A percentile compares a stretch with the other conserved stretches of the same genome.
phyloP scores from a whole-genome alignment of 345 rosid genomes.

The Murraya paniculata region DNA sequence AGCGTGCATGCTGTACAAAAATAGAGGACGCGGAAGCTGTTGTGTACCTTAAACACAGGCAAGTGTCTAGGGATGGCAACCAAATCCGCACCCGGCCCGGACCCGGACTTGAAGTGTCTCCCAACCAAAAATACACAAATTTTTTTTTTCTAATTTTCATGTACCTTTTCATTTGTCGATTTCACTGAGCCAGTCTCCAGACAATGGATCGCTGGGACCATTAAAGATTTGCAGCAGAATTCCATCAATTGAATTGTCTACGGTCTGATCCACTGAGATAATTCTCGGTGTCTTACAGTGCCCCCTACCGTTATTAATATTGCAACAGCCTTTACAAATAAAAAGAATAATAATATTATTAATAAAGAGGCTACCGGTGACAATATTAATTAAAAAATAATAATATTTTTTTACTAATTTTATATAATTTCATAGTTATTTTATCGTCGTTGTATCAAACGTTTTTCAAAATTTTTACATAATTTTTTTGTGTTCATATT shows the following conservation, averaged over 20 bases:
- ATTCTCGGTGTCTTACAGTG: background rate
- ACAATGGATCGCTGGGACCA: conserved; percentile 24
- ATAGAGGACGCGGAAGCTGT: conserved; percentile 11
- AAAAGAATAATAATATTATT: too few relatives aligned
- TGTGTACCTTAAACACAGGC: conserved; percentile 21
- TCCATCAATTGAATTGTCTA: conserved; percentile 6
- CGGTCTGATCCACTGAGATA: background rate
- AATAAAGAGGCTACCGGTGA: too few relatives aligned
- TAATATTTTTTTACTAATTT: too few relatives aligned
- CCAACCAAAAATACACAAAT: conserved; percentile 11
- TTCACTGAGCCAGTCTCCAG: background rate
- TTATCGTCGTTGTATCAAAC: too few relatives aligned
- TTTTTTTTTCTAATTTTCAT: background rate
- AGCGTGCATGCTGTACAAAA: background rate
- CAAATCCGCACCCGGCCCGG: too few relatives aligned
- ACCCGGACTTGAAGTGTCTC: too few relatives aligned
- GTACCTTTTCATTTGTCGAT: background rate
- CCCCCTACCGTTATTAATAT: background rate
- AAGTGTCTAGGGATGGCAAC: too few relatives aligned
- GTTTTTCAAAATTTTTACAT: too few relatives aligned
- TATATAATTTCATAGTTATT: too few relatives aligned
- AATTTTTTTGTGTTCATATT: too few relatives aligned
- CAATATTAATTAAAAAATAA: too few relatives aligned
- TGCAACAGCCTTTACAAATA: too few relatives aligned
- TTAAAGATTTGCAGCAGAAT: conserved; percentile 22